A percentile compares a stretch with the other conserved stretches of the same genome.
Conservation (phyloP, 2,329 filamentous ascomycete genomes). For the Dendrostoma leiphaemia region DNA sequence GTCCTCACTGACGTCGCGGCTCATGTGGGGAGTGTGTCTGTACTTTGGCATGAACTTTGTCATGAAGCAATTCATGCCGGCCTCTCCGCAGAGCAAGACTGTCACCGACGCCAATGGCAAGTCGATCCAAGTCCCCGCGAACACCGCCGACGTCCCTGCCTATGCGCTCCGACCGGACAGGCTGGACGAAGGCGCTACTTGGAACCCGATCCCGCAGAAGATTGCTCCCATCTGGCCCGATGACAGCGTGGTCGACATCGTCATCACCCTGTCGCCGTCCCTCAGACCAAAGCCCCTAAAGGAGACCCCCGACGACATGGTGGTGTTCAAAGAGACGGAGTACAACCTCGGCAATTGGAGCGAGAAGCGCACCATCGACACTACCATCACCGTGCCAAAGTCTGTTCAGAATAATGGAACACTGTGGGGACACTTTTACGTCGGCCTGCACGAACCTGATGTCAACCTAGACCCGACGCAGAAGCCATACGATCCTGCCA, state of each 20-base stretch:
- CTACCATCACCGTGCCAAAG: slow-evolving; percentile 72
- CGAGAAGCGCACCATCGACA: slow-evolving; percentile 75
- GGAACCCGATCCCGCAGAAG: slow-evolving; percentile 64
- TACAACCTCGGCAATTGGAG: slow-evolving; percentile 78
- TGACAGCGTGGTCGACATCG: slow-evolving; percentile 76
- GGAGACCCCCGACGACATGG: slow-evolving; percentile 60
- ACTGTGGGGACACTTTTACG: slow-evolving; percentile 90
- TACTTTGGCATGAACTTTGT: slow-evolving; percentile 60
- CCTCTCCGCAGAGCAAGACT: slow-evolving; percentile 45
- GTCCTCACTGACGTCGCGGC: slow-evolving; percentile 42
- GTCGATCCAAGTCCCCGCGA: slow-evolving; percentile 50
- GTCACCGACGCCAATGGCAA: slow-evolving; percentile 52
- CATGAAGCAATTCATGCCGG: slow-evolving; percentile 52
- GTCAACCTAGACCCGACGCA: slow-evolving; percentile 72
- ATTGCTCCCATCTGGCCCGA: slow-evolving; percentile 86
- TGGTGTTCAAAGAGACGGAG: slow-evolving; percentile 76
- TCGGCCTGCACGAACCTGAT: slow-evolving; percentile 65
- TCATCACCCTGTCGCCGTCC: slow-evolving; percentile 79
- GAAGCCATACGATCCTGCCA: slow-evolving; percentile 68
- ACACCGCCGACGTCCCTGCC: slow-evolving; percentile 57
- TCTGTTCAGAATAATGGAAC: slow-evolving; percentile 89
- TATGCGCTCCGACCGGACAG: slow-evolving; percentile 63
- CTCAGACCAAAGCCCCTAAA: slow-evolving; percentile 67
- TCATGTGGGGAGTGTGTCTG: slow-evolving; percentile 51
- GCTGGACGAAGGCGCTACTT: slow-evolving; percentile 60